Conservation (phyloP, 129 eudicot genomes). For the Pulicaria dysenterica region DNA sequence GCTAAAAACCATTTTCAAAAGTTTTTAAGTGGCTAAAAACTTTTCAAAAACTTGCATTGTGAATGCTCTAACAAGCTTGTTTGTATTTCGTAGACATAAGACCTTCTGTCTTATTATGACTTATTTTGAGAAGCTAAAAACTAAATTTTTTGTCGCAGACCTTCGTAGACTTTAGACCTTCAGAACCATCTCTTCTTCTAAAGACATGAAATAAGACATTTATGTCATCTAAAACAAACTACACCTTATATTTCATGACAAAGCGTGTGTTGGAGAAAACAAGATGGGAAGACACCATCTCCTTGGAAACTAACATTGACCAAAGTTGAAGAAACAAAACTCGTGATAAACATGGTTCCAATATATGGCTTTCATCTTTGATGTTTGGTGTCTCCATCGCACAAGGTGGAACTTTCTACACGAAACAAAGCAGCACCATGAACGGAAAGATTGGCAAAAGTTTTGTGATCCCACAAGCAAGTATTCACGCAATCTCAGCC, state of each 20-base stretch:
- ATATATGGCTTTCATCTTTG: conserved; percentile 44
- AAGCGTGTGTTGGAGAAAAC: conserved; percentile 38
- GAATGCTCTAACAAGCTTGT: too few species aligned
- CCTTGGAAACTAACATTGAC: conserved; percentile 53
- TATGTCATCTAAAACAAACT: too few species aligned
- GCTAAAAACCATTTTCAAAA: too few species aligned
- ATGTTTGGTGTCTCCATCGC: conserved; percentile 40
- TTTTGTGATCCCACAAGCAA: conserved; percentile 56
- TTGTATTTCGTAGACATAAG: too few species aligned
- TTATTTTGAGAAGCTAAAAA: too few species aligned
- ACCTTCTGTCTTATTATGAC: too few species aligned
- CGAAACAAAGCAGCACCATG: conserved; percentile 47
- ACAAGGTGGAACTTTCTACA: conserved; percentile 46
- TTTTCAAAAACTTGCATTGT: too few species aligned
- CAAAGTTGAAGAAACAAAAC: conserved; percentile 57
- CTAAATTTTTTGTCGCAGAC: too few species aligned
- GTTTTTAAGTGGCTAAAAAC: too few species aligned
- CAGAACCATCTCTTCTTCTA: too few species aligned
- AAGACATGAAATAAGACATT: too few species aligned
- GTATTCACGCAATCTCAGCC: conserved; percentile 33
- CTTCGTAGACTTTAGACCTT: too few species aligned
- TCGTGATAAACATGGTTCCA: conserved; percentile 44
- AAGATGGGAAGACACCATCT: conserved; percentile 27
- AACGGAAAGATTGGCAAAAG: conserved; percentile 33
- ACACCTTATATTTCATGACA: conserved; percentile 60